A percentile compares a stretch with the other conserved stretches of the same genome.
phyloP scores from a whole-genome alignment of 768 basidiomycete genomes.

The Lentinus brumalis region DNA sequence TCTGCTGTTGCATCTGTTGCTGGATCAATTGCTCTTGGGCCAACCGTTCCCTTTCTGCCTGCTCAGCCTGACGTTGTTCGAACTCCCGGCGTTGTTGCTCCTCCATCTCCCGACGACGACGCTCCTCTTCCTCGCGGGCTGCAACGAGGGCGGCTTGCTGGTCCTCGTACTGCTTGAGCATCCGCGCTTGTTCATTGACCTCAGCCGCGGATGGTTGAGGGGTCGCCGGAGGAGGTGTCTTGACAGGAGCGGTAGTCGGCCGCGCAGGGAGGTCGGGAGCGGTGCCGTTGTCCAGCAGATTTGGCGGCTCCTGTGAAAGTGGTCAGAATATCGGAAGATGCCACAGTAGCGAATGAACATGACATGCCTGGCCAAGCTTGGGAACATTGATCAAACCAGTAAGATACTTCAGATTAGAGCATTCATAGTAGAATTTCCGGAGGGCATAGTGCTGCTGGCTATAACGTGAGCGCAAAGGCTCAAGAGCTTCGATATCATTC shows the following conservation, averaged over 20 bases:
- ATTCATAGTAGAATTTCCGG: slow-evolving; percentile 98
- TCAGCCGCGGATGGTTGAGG: slow-evolving; percentile 70
- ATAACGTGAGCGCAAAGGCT: slow-evolving; percentile 86
- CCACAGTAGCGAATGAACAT: not conserved
- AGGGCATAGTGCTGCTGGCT: slow-evolving; percentile 90
- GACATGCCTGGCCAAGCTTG: slow-evolving; percentile 82
- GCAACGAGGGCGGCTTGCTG: slow-evolving; percentile 88
- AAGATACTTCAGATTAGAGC: slow-evolving; percentile 96
- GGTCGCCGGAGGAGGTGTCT: slow-evolving; percentile 68
- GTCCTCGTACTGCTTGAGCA: slow-evolving; percentile 96
- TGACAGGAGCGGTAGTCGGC: slow-evolving; percentile 52
- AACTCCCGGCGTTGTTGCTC: slow-evolving; percentile 84
- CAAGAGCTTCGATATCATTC: slow-evolving; percentile 84
- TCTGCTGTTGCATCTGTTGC: slow-evolving; percentile 82
- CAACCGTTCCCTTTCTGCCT: slow-evolving; percentile 82
- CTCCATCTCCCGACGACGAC: slow-evolving; percentile 73
- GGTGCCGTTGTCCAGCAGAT: slow-evolving; percentile 78
- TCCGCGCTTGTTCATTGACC: slow-evolving; percentile 87
- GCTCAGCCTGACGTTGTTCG: slow-evolving; percentile 83
- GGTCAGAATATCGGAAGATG: not conserved
- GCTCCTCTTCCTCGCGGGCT: slow-evolving; percentile 82
- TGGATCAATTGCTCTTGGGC: slow-evolving; percentile 90
- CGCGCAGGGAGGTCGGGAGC: slow-evolving; percentile 89
- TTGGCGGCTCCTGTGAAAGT: slow-evolving; percentile 84
- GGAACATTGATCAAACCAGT: slow-evolving; percentile 98